Conservation (phyloP, 1,284 basidiomycete genomes). For the Naganishia sp. region DNA sequence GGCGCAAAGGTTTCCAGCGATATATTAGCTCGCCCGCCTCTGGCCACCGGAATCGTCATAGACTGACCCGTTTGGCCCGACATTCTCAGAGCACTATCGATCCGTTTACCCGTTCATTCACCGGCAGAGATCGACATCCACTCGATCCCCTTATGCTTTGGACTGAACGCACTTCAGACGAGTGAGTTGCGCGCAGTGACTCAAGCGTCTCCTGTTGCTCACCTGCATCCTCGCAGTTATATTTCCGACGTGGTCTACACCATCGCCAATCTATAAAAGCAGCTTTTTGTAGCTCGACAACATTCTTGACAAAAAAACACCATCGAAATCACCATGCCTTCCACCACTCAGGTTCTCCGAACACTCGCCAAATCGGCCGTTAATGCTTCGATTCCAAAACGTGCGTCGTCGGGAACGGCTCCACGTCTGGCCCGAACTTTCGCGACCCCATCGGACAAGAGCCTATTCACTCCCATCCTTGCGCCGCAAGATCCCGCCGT, state of each 20-base stretch:
- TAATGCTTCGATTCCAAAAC: conserved; percentile 1
- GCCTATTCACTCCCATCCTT: conserved; percentile 44
- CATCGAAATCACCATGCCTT: conserved; percentile 19
- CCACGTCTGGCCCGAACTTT: conserved; percentile 30
- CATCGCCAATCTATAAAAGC: conserved; percentile 42
- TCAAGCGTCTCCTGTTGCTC: not conserved
- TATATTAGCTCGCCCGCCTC: not conserved
- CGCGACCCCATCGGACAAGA: conserved; percentile 35
- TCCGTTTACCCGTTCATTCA: too few relatives aligned
- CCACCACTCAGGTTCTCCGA: conserved; percentile 25
- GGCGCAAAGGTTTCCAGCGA: too few relatives aligned
- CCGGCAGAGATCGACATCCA: conserved; percentile 9
- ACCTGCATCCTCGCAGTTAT: conserved; percentile 40
- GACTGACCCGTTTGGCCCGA: not conserved
- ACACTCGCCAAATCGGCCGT: conserved; percentile 12
- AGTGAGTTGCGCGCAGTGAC: conserved; percentile 41
- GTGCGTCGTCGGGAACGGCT: conserved; percentile 3
- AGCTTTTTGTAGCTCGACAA: not conserved
- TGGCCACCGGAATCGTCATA: not conserved
- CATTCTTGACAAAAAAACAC: not conserved
- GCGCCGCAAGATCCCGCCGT: conserved; percentile 67
- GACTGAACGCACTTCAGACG: conserved; percentile 53
- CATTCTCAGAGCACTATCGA: not conserved
- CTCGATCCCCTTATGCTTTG: conserved; percentile 46
- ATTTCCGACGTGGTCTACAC: conserved; percentile 53